Evolutionary conservation across 345 rosid species (phyloP).

Genomic region (Gossypium herbaceum): DNA sequence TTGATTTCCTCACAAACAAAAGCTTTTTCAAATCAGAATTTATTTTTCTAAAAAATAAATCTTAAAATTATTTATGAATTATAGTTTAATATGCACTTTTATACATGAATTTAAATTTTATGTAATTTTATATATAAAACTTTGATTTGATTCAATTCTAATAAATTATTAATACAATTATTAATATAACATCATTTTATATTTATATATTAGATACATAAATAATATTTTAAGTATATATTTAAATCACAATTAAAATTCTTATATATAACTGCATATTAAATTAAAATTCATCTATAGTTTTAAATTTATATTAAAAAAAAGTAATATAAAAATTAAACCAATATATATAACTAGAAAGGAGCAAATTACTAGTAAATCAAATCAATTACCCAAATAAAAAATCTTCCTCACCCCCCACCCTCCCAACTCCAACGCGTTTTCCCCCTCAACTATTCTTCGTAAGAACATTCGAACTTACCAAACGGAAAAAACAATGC

Average conservation of each 20-base stretch:
- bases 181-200: no score
- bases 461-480: neutral
- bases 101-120: no score
- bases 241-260: no score
- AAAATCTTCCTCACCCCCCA: neutral
- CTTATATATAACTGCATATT: accelerated
- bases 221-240: no score
- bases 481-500: neutral
- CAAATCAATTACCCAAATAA: neutral
- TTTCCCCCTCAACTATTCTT: neutral
- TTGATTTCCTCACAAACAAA: neutral
- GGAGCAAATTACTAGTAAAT: neutral
- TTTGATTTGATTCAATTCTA: no score
- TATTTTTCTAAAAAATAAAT: no score
- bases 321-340: neutral
- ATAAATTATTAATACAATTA: no score
- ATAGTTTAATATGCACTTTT: no score
- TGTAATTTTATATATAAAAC: accelerated
- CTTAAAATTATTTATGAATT: no score
- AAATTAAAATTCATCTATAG: no score
- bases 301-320: no score
- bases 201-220: no score
- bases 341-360: neutral
- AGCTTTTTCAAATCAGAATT: neutral
- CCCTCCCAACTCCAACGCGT: neutral